Percentiles rank a stretch among this genome's conserved stretches.
Evolutionary conservation across 2,329 filamentous ascomycete genomes (phyloP).

Genomic region (Botryotinia convoluta): DNA sequence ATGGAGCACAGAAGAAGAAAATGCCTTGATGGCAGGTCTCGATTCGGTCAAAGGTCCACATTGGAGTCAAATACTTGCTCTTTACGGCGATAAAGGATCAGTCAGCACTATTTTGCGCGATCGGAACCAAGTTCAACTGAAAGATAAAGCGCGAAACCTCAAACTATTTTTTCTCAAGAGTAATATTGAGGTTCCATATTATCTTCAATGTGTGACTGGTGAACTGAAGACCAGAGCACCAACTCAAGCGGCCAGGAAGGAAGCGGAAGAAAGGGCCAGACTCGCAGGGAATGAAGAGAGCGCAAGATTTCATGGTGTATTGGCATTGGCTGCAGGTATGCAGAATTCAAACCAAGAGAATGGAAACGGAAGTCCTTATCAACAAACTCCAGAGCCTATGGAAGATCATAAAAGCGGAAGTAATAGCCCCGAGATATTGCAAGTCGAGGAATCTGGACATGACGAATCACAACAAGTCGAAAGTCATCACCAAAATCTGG

Average conservation of each 20-base stretch:
- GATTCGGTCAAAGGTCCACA: constrained; percentile 88
- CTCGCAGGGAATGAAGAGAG: constrained; percentile 59
- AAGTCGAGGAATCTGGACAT: constrained; percentile 24
- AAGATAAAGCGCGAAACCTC: constrained; percentile 86
- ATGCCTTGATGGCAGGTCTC: constrained; percentile 82
- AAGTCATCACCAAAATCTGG: background rate
- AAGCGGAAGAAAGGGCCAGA: constrained; percentile 62
- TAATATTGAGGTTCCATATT: constrained; percentile 85
- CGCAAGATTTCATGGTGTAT: constrained; percentile 58
- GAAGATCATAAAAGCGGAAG: constrained; percentile 14
- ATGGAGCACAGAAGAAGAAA: constrained; percentile 87
- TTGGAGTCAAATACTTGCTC: constrained; percentile 85
- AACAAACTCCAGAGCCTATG: constrained; percentile 1
- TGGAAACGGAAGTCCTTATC: constrained; percentile 12
- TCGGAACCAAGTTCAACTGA: constrained; percentile 85
- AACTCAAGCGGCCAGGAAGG: constrained; percentile 66
- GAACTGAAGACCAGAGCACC: constrained; percentile 84
- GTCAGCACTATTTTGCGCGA: constrained; percentile 83
- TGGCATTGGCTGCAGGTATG: constrained; percentile 53
- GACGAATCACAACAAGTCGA: background rate
- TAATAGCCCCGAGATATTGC: constrained; percentile 23
- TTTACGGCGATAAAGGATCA: constrained; percentile 77
- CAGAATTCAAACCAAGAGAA: constrained; percentile 17
- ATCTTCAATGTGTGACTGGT: constrained; percentile 82
- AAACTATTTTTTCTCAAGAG: constrained; percentile 92